phyloP scores from a whole-genome alignment of 768 basidiomycete genomes.

The Fomitopsis serialis region DNA sequence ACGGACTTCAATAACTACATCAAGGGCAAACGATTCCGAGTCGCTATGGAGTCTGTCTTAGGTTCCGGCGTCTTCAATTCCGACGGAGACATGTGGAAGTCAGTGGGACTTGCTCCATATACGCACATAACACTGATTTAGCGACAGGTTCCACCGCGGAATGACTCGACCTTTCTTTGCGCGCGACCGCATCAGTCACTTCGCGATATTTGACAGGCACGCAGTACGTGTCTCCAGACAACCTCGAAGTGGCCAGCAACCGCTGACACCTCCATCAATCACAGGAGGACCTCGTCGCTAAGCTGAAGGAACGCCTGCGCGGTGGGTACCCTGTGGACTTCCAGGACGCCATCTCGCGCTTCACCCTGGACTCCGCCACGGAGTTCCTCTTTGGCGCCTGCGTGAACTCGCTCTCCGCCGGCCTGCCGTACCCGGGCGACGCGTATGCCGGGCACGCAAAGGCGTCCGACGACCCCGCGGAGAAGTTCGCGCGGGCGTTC shows the following conservation, averaged over 20 bases:
- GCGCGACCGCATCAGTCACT: slow-evolving; percentile 54
- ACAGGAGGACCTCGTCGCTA: too few relatives aligned
- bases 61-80: slow-evolving; percentile 69
- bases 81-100: slow-evolving; percentile 58
- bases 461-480: slow-evolving; percentile 16
- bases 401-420: slow-evolving; percentile 30
- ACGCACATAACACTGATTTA: background rate
- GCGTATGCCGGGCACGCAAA: background rate
- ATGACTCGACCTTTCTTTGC: slow-evolving; percentile 63
- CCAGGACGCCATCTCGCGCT: slow-evolving; percentile 33
- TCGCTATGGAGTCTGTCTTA: slow-evolving; percentile 37
- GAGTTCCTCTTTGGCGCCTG: slow-evolving; percentile 48
- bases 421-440: slow-evolving; percentile 33
- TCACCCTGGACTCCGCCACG: slow-evolving; percentile 54
- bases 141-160: slow-evolving; percentile 52
- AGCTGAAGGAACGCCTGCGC: slow-evolving; percentile 23
- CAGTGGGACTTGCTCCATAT: background rate
- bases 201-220: slow-evolving; percentile 55
- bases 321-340: slow-evolving; percentile 37
- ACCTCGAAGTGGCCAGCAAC: too few relatives aligned
- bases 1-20: slow-evolving; percentile 34
- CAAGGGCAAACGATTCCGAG: slow-evolving; percentile 36
- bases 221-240: slow-evolving; percentile 29
- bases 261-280: too few relatives aligned
- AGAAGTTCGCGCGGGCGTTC: slow-evolving; percentile 35